phyloP scores from a whole-genome alignment of 2,329 filamentous ascomycete species.

The Trichoderma brevicompactum region DNA sequence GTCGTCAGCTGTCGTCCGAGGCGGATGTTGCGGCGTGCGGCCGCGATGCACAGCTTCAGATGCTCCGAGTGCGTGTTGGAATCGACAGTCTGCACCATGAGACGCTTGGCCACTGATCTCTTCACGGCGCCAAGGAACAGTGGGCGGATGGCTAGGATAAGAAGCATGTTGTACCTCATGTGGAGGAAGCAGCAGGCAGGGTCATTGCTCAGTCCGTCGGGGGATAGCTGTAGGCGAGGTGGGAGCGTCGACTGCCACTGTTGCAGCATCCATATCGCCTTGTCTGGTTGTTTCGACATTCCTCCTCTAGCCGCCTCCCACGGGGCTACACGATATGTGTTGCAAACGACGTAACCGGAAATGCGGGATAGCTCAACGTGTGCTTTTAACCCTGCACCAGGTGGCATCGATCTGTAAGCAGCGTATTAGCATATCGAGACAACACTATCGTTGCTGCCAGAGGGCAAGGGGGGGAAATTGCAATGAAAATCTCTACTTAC shows the following conservation, averaged over 20 bases:
- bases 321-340: conserved; percentile 50
- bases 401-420: conserved; percentile 46
- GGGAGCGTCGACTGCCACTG: conserved; percentile 49
- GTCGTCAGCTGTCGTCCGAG: conserved; percentile 48
- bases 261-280: conserved; percentile 48
- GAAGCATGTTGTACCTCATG: conserved; percentile 55
- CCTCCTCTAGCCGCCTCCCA: conserved; percentile 35
- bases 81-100: conserved; percentile 38
- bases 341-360: conserved; percentile 53
- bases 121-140: conserved; percentile 54
- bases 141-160: conserved; percentile 54
- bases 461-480: too few species aligned
- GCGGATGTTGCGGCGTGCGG: conserved; percentile 52
- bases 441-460: neutral
- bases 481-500: conserved; percentile 41
- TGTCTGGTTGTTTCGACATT: conserved; percentile 43
- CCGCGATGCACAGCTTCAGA: conserved; percentile 48
- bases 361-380: conserved; percentile 54
- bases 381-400: conserved; percentile 50
- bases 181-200: conserved; percentile 52
- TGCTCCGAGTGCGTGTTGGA: conserved; percentile 35
- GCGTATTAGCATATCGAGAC: neutral
- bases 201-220: conserved; percentile 45
- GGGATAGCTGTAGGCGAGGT: conserved; percentile 43
- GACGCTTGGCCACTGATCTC: conserved; percentile 50